Conservation (phyloP, 345 rosid genomes). For the Cardamine chenopodiifolia region DNA sequence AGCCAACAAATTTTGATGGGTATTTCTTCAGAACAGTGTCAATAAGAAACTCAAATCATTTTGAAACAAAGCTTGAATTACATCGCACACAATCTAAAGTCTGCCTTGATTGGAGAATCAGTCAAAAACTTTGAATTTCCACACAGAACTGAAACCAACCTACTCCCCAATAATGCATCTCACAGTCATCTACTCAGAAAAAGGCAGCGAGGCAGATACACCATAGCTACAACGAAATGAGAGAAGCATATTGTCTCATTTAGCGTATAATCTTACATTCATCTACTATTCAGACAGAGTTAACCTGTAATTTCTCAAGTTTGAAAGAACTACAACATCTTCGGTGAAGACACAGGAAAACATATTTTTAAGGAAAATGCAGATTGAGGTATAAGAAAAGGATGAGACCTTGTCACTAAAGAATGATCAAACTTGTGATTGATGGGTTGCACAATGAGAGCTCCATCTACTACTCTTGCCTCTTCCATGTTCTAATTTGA, state of each 20-base stretch:
- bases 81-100: conserved; percentile 16
- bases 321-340: not conserved
- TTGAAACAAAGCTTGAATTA: not conserved
- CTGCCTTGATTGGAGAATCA: conserved; percentile 10
- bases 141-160: not conserved
- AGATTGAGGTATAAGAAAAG: conserved; percentile 10
- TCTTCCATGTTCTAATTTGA: conserved; percentile 73
- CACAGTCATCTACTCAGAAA: not conserved
- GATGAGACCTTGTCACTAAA: conserved; percentile 67
- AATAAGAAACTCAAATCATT: conserved; percentile 10
- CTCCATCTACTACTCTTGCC: conserved; percentile 90
- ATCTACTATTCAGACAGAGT: not conserved
- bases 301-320: no score
- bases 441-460: conserved; percentile 93
- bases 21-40: conserved; percentile 70
- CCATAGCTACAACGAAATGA: not conserved
- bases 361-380: not conserved
- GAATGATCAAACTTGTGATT: conserved; percentile 96
- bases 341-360: not conserved
- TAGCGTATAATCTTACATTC: not conserved
- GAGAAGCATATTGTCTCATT: conserved; percentile 22
- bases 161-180: not conserved
- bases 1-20: conserved; percentile 83
- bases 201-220: not conserved
- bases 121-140: not conserved